Base-by-base conservation (phyloP, 2,329 filamentous ascomycete genomes). In the Sporothrix pallida region DNA sequence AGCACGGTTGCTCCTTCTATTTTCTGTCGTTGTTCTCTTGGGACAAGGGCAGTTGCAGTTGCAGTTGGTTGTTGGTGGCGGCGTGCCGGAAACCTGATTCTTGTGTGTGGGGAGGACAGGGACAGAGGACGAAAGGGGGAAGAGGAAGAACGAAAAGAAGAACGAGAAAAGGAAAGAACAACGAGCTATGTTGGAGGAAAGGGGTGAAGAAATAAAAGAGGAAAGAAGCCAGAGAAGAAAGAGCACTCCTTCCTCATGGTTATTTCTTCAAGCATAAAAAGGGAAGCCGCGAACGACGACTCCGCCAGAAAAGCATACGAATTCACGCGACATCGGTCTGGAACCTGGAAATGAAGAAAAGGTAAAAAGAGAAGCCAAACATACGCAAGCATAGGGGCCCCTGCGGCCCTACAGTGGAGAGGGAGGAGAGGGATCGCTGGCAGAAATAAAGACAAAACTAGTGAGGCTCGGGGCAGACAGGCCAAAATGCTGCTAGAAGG, bases 61-160 rank as follows among this genome's bases (percentile, higher is more conserved):
- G 62, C n/a, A 20, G 23, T 26, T 26, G 62, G 4, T 48, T 46
- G 67, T 23, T 37, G 17, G 12, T 20, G 48, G 46, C 20, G 48
- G 67, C 67, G 67, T 70, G 67, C 67, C 67, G 48, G 67, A 54
- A 68, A 70, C 20, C 65, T 46, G 65, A 69, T 69, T 69, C n/a
- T 10, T 56, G 52, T 37, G 46, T 54, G 65, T 52, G 46, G 65
- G 23, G 46, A 69, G 13, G 46, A 9, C 10, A 50, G 23, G 46
- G 42, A 26, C 23, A 26, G 23, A 26, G 23, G 23, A 26, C 23
- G 23, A 26, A 26, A 26, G 23, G 23, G 23, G 23, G 23, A 26
- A 3, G 23, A 26, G 23, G 23, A 26, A 26, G 46, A 4, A 52
- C n/a, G 52, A 56, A 56, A 56, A 20, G 52, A 20, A n/a, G 52